phyloP scores from a whole-genome alignment of 2,329 filamentous ascomycete genomes.

The Cercospora zeae-maydis region DNA sequence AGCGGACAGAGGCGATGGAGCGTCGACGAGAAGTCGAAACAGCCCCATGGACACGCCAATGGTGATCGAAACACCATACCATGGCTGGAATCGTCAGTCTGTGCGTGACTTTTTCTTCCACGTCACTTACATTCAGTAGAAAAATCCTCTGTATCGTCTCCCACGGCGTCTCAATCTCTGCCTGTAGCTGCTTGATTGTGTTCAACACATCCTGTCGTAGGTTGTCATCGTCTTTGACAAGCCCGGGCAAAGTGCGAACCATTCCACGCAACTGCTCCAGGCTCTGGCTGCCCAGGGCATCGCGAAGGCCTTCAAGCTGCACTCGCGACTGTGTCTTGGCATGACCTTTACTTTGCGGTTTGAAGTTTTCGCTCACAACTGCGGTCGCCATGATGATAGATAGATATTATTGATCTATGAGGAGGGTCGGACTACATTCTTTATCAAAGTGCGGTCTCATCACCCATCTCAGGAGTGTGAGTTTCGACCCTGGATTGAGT shows the following conservation, averaged over 20 bases:
- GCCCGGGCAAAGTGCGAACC: slow-evolving; percentile 2
- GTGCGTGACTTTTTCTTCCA: background rate
- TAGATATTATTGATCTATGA: background rate
- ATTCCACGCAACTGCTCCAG: slow-evolving; percentile 5
- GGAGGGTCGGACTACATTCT: background rate
- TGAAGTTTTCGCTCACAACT: background rate
- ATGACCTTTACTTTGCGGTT: background rate
- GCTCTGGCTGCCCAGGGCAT: background rate
- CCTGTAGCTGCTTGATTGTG: background rate
- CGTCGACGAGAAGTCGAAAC: slow-evolving; percentile 1
- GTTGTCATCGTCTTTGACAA: slow-evolving; percentile 4
- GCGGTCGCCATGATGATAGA: slow-evolving; percentile 2
- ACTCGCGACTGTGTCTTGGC: background rate
- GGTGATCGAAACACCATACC: slow-evolving; percentile 1
- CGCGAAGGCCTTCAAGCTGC: slow-evolving; percentile 1
- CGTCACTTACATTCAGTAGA: background rate
- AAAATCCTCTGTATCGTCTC: slow-evolving; percentile 5
- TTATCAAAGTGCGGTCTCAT: background rate
- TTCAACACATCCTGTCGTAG: slow-evolving; percentile 5
- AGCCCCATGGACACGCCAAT: slow-evolving; percentile 11
- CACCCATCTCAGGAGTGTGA: slow-evolving; percentile 6
- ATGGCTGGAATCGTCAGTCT: background rate
- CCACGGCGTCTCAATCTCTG: slow-evolving; percentile 8
- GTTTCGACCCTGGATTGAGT: background rate
- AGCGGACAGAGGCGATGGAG: background rate